Base-by-base conservation (phyloP, 2,329 filamentous ascomycete species). In the Penicillium sp. region DNA sequence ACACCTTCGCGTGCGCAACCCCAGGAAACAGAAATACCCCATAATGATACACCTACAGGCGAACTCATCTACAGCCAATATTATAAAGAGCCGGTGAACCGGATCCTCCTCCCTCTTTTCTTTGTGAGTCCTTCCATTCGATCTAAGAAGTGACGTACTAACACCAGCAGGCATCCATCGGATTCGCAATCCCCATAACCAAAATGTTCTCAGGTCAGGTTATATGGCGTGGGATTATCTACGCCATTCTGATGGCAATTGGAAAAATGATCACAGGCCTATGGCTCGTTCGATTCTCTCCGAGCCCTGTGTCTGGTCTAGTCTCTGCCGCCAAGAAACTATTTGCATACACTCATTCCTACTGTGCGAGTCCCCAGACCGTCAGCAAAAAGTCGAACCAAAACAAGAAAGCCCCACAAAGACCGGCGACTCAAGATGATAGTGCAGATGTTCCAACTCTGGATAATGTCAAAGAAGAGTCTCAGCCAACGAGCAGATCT, bases 181-280 rank as follows among this genome's bases (percentile, higher is more conserved):
- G 89, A 0, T 92, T 93, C 67, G 87, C 89, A 0, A 89, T 94
- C 1, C 89, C 89, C 0, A 87, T 93, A 31, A 83, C 81, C 0
- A 74, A 83, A 6, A 85, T 94, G 79, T 93, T 92, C 63, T 69
- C 70, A 0, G 82, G 82, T 0, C 66, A 74, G 0, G 79, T 89
- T 0, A 73, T 92, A 2, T 94, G 89, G 89, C 83, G 85, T 11
- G 89, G 89, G 0, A 59, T 92, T 0, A 79, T 92, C 1, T 94
- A 92, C 64, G 79, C 87, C 0, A 60, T 87, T 0, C 73, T 94
- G 4, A 94, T 94, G 89, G 67, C 79, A 1, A 49, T 89, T 2
- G 80, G 75, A 4, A 89, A 89, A 65, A 58, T 86, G 1, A 53
- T 79, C 1, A 86, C 84, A n/a, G 84, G 86, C 0, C 8, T 82